phyloP scores from a whole-genome alignment of 768 basidiomycete genomes.

The Tylopilus vinaceipallidus region DNA sequence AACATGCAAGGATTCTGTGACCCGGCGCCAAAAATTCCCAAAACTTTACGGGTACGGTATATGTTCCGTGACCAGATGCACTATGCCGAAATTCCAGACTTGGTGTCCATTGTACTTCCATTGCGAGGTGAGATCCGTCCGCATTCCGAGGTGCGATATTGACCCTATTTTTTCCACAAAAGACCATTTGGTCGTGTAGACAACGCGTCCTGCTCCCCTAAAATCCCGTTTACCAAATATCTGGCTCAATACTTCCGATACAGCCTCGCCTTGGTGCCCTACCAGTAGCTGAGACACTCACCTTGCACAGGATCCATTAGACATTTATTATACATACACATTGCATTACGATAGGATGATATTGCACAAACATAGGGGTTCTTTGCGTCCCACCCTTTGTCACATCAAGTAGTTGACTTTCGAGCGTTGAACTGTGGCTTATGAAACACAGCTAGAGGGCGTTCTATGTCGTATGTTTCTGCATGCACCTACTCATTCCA shows the following conservation, averaged over 20 bases:
- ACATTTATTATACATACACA: conserved; percentile 28
- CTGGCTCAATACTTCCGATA: conserved; percentile 6
- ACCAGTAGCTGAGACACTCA: conserved; percentile 3
- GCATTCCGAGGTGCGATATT: not conserved
- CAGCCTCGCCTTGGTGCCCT: not conserved
- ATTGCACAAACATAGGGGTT: conserved; percentile 6
- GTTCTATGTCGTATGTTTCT: conserved; percentile 6
- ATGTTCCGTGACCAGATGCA: conserved; percentile 71
- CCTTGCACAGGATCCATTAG: conserved; percentile 22
- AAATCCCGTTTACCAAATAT: not conserved
- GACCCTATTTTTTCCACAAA: conserved; percentile 10
- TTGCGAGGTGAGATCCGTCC: conserved; percentile 57
- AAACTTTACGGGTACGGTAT: conserved; percentile 72
- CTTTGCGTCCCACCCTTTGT: conserved; percentile 11
- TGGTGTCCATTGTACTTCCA: conserved; percentile 67
- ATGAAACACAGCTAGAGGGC: conserved; percentile 26
- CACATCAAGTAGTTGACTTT: conserved; percentile 5
- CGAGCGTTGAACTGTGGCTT: conserved; percentile 2
- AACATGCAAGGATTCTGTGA: conserved; percentile 88
- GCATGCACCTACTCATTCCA: conserved; percentile 9
- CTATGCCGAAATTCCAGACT: conserved; percentile 74
- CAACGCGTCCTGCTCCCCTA: not conserved
- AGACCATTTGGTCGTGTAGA: conserved; percentile 31
- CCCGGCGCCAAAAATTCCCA: conserved; percentile 70
- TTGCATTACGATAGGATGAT: conserved; percentile 20